phyloP scores from a whole-genome alignment of 768 basidiomycete species.

The Boletus subparvulus region DNA sequence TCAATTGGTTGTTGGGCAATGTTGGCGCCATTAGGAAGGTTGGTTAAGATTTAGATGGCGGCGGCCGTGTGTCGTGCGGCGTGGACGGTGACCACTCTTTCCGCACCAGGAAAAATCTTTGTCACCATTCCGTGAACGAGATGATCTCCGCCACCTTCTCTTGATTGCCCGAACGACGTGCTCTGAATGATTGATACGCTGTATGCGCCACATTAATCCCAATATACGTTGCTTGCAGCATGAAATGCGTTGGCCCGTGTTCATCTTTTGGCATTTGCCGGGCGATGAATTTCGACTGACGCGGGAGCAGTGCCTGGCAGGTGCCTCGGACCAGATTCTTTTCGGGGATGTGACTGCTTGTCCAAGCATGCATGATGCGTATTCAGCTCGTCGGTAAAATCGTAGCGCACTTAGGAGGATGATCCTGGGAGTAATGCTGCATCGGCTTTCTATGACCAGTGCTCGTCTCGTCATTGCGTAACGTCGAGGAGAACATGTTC shows the following conservation, averaged over 20 bases:
- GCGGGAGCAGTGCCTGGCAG: not conserved
- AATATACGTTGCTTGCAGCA: not conserved
- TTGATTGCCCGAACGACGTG: not conserved
- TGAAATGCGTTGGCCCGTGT: not conserved
- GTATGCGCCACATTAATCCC: not conserved
- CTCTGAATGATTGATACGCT: not conserved
- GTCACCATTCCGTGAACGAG: slow-evolving; percentile 1
- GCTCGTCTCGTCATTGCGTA: not conserved
- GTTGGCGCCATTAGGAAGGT: not conserved
- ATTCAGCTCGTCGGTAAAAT: not conserved
- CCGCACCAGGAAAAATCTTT: not conserved
- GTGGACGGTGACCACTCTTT: slow-evolving; percentile 2
- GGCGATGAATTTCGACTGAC: not conserved
- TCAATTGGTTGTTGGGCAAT: not conserved
- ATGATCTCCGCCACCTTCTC: slow-evolving; percentile 4
- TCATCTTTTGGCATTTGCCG: not conserved
- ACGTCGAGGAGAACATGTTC: not conserved
- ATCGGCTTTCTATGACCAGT: not conserved
- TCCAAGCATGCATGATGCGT: not conserved
- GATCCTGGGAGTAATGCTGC: not conserved
- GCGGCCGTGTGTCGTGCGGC: slow-evolving; percentile 9
- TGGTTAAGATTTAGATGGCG: slow-evolving; percentile 3
- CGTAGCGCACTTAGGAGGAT: not conserved
- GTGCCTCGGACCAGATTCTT: not conserved
- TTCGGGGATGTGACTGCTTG: not conserved